Evolutionary conservation across 177 flowering plant species (phyloP), one percentile per base, ranked within the genome.

Genomic region (Vitis hybrid): DNA sequence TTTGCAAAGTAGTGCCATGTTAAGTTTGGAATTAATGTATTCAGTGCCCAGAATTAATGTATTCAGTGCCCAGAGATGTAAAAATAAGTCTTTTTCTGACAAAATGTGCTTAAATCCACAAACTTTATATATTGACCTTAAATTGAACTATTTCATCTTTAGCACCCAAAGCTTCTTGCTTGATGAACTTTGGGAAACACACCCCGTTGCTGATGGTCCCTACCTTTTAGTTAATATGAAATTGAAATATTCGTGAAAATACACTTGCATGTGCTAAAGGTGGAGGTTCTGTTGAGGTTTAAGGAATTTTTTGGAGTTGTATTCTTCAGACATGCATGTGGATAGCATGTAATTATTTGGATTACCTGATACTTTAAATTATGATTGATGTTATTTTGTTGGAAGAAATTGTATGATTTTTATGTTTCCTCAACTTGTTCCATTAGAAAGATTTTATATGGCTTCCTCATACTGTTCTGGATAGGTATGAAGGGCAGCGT

Each of bases 401-500:
- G 62, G 58, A 65, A 51, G 26, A 23, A 21, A 52, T 6, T 17
- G 11, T 34, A 65, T 18, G 26, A 15, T 10, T 30, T 11, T n/a
- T 50, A 13, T 15, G 11, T 50, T 15, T 4, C 21, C 54, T 19
- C 21, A 48, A 3, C 57, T 17, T 52, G 6, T 11, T 26, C 17
- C 56, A 6, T 18, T 62, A 57, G 7, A 9, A 12, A 4, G 30
- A 48, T 8, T 3, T 11, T 21, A 56, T 30, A n/a, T 34, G 30
- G 51, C 15, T 49, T 7, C 8, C 45, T 39, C 30, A 39, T 39
- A 39, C 45, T 39, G 45, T 39, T 71, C 15, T 68, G 61, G 3
- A 74, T 84, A 94, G 98, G 97, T 94, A 94, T 80, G 99, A 94
- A 84, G 94, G 90, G 21, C 99, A 94, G 62, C 94, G 98, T 56